A percentile compares a stretch with the other conserved stretches of the same genome.
phyloP scores from a whole-genome alignment of 768 basidiomycete genomes.

The Auriscalpium vulgare region DNA sequence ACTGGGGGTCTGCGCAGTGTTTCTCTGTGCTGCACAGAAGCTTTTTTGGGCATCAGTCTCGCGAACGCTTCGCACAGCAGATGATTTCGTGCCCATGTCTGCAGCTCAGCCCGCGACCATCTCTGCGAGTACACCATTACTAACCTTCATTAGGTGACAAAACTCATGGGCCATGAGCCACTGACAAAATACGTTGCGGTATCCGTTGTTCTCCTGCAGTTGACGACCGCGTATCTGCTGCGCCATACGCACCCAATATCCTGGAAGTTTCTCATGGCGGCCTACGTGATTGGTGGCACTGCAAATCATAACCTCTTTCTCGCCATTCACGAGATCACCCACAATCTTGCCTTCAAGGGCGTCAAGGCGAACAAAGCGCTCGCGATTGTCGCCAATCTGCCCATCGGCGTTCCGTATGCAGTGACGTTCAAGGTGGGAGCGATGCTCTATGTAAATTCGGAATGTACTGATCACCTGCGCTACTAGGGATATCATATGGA shows the following conservation, averaged over 20 bases:
- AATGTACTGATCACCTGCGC: background rate
- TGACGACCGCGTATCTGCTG: conserved; percentile 54
- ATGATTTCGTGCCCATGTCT: too few species aligned
- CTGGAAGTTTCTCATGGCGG: conserved; percentile 60
- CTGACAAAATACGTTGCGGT: conserved; percentile 88
- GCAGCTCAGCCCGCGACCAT: background rate
- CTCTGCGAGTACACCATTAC: background rate
- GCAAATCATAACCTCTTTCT: conserved; percentile 97
- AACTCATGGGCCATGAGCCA: conserved; percentile 93
- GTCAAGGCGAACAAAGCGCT: conserved; percentile 78
- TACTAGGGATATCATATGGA: conserved; percentile 84
- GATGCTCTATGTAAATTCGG: background rate
- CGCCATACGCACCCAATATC: conserved; percentile 65
- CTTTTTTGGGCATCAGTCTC: too few species aligned
- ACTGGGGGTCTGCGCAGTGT: too few species aligned
- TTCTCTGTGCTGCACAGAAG: too few species aligned
- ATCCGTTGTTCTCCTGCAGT: conserved; percentile 70
- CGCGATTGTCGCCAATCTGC: conserved; percentile 87
- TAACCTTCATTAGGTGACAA: conserved; percentile 58
- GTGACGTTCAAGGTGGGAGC: conserved; percentile 82
- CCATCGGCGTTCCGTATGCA: conserved; percentile 92
- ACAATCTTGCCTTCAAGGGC: conserved; percentile 88
- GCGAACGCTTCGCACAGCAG: too few species aligned
- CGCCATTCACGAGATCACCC: conserved; percentile 97
- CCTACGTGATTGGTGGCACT: conserved; percentile 88